Base-by-base conservation (phyloP, 2,329 filamentous ascomycete species). In the Pseudonectria foliicola region DNA sequence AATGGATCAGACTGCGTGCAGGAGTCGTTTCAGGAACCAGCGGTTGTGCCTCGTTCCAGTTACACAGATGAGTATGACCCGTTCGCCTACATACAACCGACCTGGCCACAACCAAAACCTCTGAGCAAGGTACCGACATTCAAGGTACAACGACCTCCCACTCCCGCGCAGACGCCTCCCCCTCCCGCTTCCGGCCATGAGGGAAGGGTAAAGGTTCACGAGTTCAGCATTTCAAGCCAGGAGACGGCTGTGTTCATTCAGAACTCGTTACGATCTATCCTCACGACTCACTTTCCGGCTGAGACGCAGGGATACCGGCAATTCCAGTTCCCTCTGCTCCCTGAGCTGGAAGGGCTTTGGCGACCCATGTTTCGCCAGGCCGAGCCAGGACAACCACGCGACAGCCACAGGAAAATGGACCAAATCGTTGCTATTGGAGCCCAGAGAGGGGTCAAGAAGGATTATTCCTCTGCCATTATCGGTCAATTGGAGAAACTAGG, bases 391-490 rank as follows among this genome's bases (percentile, higher is more conserved):
- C 55, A 41, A 32, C 52, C 51, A 0, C 52, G 44, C 14, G 50
- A 55, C 5, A 55, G 61, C 18, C 56, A 55, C 10, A 59, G 63
- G 24, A 65, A 62, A 25, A 56, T 76, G 10, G 74, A 80, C 44
- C 64, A 79, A 31, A 75, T 82, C 4, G 53, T 82, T 10, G 76
- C 76, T 3, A 60, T 82, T 13, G 77, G 77, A 4, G 66, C 68
- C 4, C 73, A 81, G 43, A 61, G 62, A 15, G 69, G 66, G 3
- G 74, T 80, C 2, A 64, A 64, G 21, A 68, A 62, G 40, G 64
- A 67, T 2, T 72, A 75, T 31, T 57, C 68, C 6, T 57, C 63
- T 3, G 57, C 63, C 6, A 62, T 80, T 7, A 66, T 63, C 3
- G 63, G 66, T 1, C 68, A 69, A 35, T 52, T 82, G 10, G 75